phyloP scores from a whole-genome alignment of 495 filamentous ascomycete genomes.

The Aspergillus olivimuriae region DNA sequence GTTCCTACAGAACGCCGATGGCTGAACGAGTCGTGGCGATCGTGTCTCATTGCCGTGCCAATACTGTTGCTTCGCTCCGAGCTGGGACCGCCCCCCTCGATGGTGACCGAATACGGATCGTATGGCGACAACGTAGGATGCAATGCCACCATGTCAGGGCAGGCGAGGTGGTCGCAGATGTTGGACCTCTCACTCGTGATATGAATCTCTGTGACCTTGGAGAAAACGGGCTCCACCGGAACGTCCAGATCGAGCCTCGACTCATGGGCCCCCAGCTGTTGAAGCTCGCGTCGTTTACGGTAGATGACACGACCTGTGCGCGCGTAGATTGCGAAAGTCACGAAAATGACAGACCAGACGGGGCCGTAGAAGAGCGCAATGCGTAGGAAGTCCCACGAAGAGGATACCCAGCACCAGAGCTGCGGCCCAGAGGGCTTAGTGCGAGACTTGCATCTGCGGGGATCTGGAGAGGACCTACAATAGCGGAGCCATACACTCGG shows the following conservation, averaged over 20 bases:
- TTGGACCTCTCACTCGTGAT: conserved; percentile 36
- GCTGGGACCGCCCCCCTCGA: conserved; percentile 23
- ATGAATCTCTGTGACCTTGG: conserved; percentile 54
- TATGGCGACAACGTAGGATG: conserved; percentile 10
- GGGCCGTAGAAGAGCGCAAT: conserved; percentile 78
- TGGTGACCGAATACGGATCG: conserved; percentile 31
- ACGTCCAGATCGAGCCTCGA: conserved; percentile 21
- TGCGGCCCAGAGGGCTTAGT: conserved; percentile 11
- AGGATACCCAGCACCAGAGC: conserved; percentile 80
- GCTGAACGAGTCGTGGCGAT: conserved; percentile 5
- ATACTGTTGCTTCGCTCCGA: not conserved
- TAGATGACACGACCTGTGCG: conserved; percentile 68
- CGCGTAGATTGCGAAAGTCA: conserved; percentile 69
- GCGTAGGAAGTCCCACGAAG: conserved; percentile 63
- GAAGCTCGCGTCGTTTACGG: conserved; percentile 40
- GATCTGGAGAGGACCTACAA: conserved; percentile 28
- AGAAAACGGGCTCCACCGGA: conserved; percentile 37
- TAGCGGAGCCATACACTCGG: conserved; percentile 69
- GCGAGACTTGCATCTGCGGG: not conserved
- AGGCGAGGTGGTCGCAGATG: not conserved
- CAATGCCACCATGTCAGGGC: not conserved
- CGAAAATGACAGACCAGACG: conserved; percentile 69
- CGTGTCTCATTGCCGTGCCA: conserved; percentile 4
- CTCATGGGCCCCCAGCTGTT: conserved; percentile 34
- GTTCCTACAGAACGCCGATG: conserved; percentile 14